Evolutionary conservation across 805 yeast genomes (phyloP).

Genomic region (Lachancea dasiensis): DNA sequence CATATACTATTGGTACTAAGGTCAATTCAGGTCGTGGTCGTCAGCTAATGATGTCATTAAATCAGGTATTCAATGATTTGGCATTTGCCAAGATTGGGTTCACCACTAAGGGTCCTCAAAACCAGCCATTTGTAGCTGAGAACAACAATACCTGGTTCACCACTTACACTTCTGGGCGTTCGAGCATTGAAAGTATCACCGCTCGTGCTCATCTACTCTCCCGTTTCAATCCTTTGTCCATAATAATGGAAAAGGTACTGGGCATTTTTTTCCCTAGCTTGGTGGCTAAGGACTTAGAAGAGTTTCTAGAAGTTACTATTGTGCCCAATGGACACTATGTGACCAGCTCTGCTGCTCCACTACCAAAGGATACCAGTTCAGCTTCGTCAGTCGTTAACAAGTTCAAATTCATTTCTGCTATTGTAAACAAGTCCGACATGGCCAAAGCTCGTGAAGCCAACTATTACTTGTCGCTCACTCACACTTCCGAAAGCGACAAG

Average conservation of each 20-base stretch:
- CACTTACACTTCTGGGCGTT: conserved; percentile 85
- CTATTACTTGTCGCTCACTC: conserved; percentile 80
- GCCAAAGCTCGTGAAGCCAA: conserved; percentile 64
- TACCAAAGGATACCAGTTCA: conserved; percentile 30
- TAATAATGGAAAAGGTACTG: conserved; percentile 56
- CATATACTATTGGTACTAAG: conserved; percentile 53
- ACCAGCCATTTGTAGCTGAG: conserved; percentile 35
- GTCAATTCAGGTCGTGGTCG: conserved; percentile 54
- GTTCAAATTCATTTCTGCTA: conserved; percentile 64
- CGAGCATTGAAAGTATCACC: conserved; percentile 58
- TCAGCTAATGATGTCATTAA: conserved; percentile 44
- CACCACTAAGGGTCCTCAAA: conserved; percentile 19
- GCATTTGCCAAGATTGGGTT: conserved; percentile 59
- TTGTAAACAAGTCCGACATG: conserved; percentile 84
- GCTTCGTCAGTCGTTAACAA: conserved; percentile 37
- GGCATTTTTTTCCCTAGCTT: conserved; percentile 52
- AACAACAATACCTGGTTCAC: conserved; percentile 34
- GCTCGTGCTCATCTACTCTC: conserved; percentile 61
- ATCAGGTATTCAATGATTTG: conserved; percentile 49
- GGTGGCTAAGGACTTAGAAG: conserved; percentile 51
- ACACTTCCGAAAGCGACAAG: conserved; percentile 62
- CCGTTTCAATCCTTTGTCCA: conserved; percentile 72
- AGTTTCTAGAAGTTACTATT: conserved; percentile 49
- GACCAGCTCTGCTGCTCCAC: conserved; percentile 21
- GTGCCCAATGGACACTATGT: conserved; percentile 38